Conservation (phyloP, 257 asterid species). For the Lithospermum erythrorhizon region DNA sequence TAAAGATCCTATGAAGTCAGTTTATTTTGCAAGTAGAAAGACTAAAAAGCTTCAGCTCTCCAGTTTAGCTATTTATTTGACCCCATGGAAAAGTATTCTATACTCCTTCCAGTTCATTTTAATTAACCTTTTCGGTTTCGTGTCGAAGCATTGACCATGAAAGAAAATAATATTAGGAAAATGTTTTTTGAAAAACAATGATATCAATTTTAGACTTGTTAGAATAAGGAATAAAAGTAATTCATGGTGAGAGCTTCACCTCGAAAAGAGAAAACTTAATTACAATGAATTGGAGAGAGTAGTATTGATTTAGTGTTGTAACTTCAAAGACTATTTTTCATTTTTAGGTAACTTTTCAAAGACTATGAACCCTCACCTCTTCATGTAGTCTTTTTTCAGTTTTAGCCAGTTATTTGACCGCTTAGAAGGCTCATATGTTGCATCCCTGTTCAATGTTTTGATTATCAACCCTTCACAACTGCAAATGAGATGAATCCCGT, state of each 20-base stretch:
- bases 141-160: no score
- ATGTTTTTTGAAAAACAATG: no score
- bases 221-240: no score
- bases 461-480: conserved; percentile 92
- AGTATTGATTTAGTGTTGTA: conserved; percentile 6
- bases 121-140: no score
- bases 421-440: conserved; percentile 91
- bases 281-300: no score
- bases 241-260: no score
- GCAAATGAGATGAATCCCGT: conserved; percentile 8
- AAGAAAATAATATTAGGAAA: no score
- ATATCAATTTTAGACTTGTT: no score
- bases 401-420: conserved; percentile 89
- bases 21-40: not conserved
- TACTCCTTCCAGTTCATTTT: no score
- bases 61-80: not conserved
- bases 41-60: no score
- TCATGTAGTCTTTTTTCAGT: conserved; percentile 90
- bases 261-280: no score
- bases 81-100: not conserved
- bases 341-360: no score
- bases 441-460: conserved; percentile 83
- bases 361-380: conserved; percentile 22
- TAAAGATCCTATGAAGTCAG: not conserved
- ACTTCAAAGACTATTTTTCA: conserved; percentile 5